A percentile compares a stretch with the other conserved stretches of the same genome.
phyloP scores from a whole-genome alignment of 1,139 yeast species.

The Geotrichum macrosporum region DNA sequence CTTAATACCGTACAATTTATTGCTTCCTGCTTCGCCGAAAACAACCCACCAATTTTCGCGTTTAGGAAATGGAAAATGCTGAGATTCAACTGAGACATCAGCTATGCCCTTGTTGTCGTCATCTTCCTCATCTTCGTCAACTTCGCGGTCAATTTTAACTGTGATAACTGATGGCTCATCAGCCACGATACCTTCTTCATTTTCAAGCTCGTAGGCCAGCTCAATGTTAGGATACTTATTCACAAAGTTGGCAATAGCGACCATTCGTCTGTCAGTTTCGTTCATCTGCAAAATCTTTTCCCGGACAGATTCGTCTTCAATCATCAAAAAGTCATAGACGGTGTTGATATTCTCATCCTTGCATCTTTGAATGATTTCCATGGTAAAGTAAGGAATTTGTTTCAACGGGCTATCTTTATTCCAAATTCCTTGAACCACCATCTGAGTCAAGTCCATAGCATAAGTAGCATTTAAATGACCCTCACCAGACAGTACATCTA shows the following conservation, averaged over 20 bases:
- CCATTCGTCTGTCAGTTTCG: conserved; percentile 46
- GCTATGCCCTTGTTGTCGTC: conserved; percentile 48
- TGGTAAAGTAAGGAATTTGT: conserved; percentile 71
- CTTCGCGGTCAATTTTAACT: conserved; percentile 58
- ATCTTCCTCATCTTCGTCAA: conserved; percentile 58
- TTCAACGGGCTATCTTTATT: conserved; percentile 70
- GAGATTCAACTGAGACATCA: conserved; percentile 50
- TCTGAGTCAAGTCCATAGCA: conserved; percentile 86
- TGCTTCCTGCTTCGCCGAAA: conserved; percentile 59
- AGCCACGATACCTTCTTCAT: conserved; percentile 40
- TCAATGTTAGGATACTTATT: conserved; percentile 88
- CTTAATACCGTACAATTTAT: conserved; percentile 69
- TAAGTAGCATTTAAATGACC: conserved; percentile 73
- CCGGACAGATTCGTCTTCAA: conserved; percentile 75
- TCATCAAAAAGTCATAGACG: conserved; percentile 77
- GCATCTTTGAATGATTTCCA: conserved; percentile 57
- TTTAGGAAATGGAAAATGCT: conserved; percentile 54
- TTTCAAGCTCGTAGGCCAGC: conserved; percentile 49
- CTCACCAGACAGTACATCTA: conserved; percentile 74
- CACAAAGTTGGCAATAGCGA: conserved; percentile 77
- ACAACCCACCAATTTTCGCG: conserved; percentile 77
- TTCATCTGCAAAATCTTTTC: conserved; percentile 52
- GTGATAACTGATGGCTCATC: conserved; percentile 48
- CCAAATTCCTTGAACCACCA: conserved; percentile 87
- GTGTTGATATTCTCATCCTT: conserved; percentile 54